phyloP scores from a whole-genome alignment of 331 rosid genomes.

The Acacia concinna region DNA sequence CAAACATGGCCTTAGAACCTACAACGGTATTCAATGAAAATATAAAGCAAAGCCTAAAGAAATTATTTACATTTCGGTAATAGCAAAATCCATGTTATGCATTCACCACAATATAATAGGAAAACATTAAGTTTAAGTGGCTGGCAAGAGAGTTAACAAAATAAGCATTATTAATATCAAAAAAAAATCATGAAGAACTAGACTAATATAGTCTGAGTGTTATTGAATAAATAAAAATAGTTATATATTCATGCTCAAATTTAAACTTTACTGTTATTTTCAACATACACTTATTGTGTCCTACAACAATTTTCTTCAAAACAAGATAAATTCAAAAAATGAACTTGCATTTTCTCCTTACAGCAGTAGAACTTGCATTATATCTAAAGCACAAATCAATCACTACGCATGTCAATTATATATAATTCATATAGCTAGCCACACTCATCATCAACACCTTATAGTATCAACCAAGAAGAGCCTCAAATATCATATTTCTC shows the following conservation, averaged over 20 bases:
- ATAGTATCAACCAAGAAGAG: background rate
- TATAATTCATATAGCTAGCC: background rate
- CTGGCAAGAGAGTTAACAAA: background rate
- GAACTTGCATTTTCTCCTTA: background rate
- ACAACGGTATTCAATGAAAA: slow-evolving; percentile 37
- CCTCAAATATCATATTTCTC: background rate
- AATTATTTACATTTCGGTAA: background rate
- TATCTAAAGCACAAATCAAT: background rate
- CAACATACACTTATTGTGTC: background rate
- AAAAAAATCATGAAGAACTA: slow-evolving; percentile 5
- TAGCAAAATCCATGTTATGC: slow-evolving; percentile 5
- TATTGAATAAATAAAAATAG: background rate
- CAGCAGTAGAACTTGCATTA: background rate
- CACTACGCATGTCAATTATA: background rate
- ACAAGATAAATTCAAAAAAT: background rate
- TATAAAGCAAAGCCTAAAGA: slow-evolving; percentile 30
- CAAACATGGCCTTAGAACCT: slow-evolving; percentile 99
- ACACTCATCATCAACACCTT: background rate
- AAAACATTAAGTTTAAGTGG: background rate
- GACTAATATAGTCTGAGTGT: background rate
- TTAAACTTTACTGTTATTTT: background rate
- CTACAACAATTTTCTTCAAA: background rate
- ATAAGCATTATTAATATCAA: background rate
- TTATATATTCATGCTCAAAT: background rate
- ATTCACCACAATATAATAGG: slow-evolving; percentile 18